Evolutionary conservation across 768 basidiomycete species (phyloP).

Genomic region (Xerocomellus chrysenteron): DNA sequence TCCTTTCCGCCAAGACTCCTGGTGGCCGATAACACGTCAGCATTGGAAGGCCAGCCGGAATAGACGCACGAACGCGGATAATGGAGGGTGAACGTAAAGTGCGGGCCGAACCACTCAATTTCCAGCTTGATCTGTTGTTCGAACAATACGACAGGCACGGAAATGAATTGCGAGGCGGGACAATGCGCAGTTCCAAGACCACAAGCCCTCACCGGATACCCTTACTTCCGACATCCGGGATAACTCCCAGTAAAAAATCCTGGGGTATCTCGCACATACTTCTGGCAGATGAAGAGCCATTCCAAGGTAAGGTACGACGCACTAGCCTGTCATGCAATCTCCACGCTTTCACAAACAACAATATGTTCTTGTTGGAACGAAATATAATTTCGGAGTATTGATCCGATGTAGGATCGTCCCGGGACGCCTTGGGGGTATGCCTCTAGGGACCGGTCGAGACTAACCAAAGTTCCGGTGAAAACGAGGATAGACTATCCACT

Average conservation of each 20-base stretch:
- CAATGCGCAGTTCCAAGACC: neutral
- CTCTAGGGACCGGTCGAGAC: neutral
- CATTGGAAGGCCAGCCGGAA: neutral
- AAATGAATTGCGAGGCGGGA: neutral
- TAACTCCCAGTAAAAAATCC: neutral
- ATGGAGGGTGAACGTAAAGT: neutral
- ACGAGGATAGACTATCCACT: neutral
- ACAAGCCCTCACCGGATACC: neutral
- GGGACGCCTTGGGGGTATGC: neutral
- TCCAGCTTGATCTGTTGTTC: neutral
- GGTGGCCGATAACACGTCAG: neutral
- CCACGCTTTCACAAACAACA: neutral
- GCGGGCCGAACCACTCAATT: neutral
- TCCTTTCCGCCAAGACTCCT: neutral
- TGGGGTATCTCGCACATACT: neutral
- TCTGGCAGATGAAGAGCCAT: neutral
- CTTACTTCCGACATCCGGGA: neutral
- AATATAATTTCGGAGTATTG: neutral
- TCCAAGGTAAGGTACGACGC: neutral
- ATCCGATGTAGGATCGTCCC: neutral
- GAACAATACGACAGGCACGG: neutral
- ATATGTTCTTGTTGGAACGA: neutral
- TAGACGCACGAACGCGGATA: neutral
- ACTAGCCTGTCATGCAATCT: neutral
- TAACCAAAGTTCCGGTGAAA: neutral